Base-by-base conservation (phyloP, 75 land plant genomes). In the Pinus albicaulis region DNA sequence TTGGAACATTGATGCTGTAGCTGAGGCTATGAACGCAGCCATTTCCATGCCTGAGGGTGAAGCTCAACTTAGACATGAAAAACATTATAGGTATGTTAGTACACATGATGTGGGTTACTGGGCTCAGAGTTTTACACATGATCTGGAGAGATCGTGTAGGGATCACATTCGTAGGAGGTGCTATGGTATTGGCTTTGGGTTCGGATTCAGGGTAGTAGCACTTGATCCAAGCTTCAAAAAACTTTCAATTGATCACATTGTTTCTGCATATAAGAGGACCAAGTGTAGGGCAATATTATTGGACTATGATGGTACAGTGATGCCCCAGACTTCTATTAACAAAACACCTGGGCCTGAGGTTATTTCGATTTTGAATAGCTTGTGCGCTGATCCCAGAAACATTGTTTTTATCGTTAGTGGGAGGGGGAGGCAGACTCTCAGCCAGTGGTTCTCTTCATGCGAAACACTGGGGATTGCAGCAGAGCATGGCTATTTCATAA, bases 101-200 rank as follows among this genome's bases (percentile, higher is more conserved):
- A 84, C 86, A 5, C 94, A 92, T 80, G 92, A 92, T 82, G 92
- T 92, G 23, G 92, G 65, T 10, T 92, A 89, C 76, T 92, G 94
- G 94, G 92, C 94, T 11, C 85, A 76, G 12, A 92, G 94, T 74
- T 92, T 92, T 72, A 58, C 80, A 71, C 87, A 82, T 31, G 94
- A 92, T 68, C 74, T 92, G 66, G 82, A 76, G 38, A 85, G 92
- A 80, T 72, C 92, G 5, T 92, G 94, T 63, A 56, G 80, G 78
- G 94, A 92, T 64, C 94, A 92, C 65, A 59, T 78, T 57, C 83
- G 79, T 77, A 77, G 83, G 79, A 85, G 90, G 56, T 89, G 90
- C 73, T 92, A 89, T 86, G 92, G 94, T 17, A 85, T 92, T 56
- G 94, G 94, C 1, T 92, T 92, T 80, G 94, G 94, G 25, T 82